These are phyloP conservation scores for Fusarium equiseti DNA, from an alignment of 2,329 filamentous ascomycete species.

Conservation along the genomic window DNA sequence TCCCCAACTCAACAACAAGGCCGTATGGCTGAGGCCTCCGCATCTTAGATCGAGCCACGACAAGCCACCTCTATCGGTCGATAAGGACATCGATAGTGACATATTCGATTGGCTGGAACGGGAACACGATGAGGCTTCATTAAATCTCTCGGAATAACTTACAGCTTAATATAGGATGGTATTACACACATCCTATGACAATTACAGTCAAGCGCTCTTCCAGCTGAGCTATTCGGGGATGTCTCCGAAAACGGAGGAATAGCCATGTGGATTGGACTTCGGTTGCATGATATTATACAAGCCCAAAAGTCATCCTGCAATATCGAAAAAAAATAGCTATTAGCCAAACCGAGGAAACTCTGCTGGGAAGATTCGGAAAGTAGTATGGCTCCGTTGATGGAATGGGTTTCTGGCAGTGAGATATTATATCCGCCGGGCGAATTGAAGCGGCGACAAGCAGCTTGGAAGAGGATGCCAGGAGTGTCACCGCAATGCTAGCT, in stretches of 20 bases:
- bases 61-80: too few species aligned
- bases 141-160: neutral
- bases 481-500: neutral
- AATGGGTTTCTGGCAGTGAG: too few species aligned
- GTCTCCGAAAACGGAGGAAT: too few species aligned
- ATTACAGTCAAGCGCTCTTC: too few species aligned
- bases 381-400: too few species aligned
- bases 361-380: too few species aligned
- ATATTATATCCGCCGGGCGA: too few species aligned
- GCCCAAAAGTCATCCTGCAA: neutral
- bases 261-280: too few species aligned
- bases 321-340: neutral
- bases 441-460: too few species aligned
- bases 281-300: neutral
- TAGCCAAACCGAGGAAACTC: neutral
- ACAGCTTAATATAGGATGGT: neutral
- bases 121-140: neutral
- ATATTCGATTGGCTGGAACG: neutral
- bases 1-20: neutral
- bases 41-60: neutral
- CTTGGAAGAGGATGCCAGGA: neutral
- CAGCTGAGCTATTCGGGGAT: too few species aligned
- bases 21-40: neutral
- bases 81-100: too few species aligned
- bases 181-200: neutral